Evolutionary conservation across 140 eudicot species (phyloP), one percentile per base, ranked within the genome.

Genomic region (Anethum foeniculum): DNA sequence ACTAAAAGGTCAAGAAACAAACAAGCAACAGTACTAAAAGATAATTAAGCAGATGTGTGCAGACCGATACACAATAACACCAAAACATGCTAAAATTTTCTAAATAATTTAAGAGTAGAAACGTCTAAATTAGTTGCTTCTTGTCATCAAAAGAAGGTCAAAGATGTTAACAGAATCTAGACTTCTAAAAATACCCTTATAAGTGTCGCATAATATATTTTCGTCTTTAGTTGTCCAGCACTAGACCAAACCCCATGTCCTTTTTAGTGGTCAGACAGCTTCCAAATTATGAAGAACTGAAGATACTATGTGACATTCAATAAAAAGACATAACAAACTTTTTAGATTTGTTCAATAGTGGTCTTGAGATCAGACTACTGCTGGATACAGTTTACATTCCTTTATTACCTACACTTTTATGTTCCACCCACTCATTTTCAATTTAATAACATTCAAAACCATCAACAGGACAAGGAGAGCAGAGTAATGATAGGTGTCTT

Each of bases 401-500:
- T 72, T 72, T 23, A 72, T 72, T 39, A 38, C 19, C 64, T 13
- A 46, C 52, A n/a, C 25, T 44, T n/a, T 48, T 27, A 75, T 25
- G 79, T 7, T 13, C 43, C 48, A 79, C 23, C 49, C 49, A 43
- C 5, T 79, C 15, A 18, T 25, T 32, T 77, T 52, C 49, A 19
- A 69, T 28, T 30, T 18, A 72, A 27, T 81, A 73, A 52, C 38
- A 60, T 79, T 23, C 36, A n/a, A 25, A 51, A 51, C 77, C 52
- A 80, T 27, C 73, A 77, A 86, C 51, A 14, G 49, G 34, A 21
- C 18, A 77, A 5, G 52, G 44, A 74, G 56, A 41, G 12, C 10
- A 34, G 44, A 27, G 46, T 65, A 32, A 48, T 64, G 64, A 14
- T 11, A 39, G 13, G 43, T 39, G 34, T 38, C 21, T 10, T 39